Conservation (phyloP, 2,329 filamentous ascomycete genomes). For the Penicillium hesseltinei region DNA sequence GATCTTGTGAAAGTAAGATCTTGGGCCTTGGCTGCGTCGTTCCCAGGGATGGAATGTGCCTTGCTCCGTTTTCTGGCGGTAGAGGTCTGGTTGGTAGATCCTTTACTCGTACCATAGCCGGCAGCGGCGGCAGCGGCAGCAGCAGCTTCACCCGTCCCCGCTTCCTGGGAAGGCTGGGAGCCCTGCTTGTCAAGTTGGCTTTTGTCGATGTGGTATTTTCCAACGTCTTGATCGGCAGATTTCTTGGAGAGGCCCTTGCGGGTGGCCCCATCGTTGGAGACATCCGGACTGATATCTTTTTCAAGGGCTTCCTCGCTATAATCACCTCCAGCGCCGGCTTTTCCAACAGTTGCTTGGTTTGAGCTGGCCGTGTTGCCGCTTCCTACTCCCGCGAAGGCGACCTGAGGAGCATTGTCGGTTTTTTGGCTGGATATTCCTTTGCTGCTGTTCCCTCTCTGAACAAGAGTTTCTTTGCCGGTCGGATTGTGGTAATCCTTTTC, state of each 20-base stretch:
- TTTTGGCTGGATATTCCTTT: not conserved
- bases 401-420: not conserved
- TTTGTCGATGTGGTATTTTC: conserved; percentile 4
- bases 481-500: conserved; percentile 6
- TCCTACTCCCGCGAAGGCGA: not conserved
- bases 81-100: not conserved
- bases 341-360: not conserved
- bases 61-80: not conserved
- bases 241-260: conserved; percentile 1
- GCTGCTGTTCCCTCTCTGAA: conserved; percentile 7
- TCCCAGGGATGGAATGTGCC: not conserved
- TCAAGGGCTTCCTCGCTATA: not conserved
- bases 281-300: conserved; percentile 16
- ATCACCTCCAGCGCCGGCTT: not conserved
- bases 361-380: not conserved
- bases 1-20: not conserved
- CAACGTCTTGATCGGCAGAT: not conserved
- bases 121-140: not conserved
- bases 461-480: not conserved
- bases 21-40: not conserved
- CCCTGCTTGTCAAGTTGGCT: not conserved
- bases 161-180: conserved; percentile 1
- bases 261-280: conserved; percentile 11
- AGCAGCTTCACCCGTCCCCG: conserved; percentile 1
- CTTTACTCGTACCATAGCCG: conserved; percentile 7